A percentile compares a stretch with the other conserved stretches of the same genome.
These are phyloP conservation scores for Sclerotinia spermophila DNA, from an alignment of 2,329 filamentous ascomycete genomes.

Conservation along the genomic window DNA sequence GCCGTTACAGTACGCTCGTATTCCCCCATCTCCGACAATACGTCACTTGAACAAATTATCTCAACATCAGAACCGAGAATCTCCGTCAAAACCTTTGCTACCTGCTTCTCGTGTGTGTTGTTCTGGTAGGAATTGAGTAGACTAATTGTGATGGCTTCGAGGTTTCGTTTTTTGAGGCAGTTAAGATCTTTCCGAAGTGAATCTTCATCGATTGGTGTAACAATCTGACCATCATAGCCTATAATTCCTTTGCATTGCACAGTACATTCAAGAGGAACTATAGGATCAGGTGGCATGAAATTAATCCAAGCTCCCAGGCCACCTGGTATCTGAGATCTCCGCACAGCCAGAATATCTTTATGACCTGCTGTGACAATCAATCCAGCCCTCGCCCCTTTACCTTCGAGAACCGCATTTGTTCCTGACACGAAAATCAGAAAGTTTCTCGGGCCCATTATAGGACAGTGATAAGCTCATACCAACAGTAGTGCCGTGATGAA, in stretches of 20 bases:
- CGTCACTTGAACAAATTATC: slow-evolving; percentile 14
- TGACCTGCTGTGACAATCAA: background rate
- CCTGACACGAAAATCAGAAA: background rate
- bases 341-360: slow-evolving; percentile 6
- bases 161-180: background rate
- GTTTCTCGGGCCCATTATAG: background rate
- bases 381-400: background rate
- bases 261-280: slow-evolving; percentile 1
- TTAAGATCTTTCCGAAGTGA: background rate
- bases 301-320: slow-evolving; percentile 5
- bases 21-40: slow-evolving; percentile 7
- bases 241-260: slow-evolving; percentile 3
- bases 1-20: slow-evolving; percentile 4
- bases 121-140: slow-evolving; percentile 10
- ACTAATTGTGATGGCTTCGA: slow-evolving; percentile 12
- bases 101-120: background rate
- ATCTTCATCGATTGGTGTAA: background rate
- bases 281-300: background rate
- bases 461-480: background rate
- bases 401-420: slow-evolving; percentile 8
- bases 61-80: slow-evolving; percentile 8
- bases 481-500: slow-evolving; percentile 14
- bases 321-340: slow-evolving; percentile 8
- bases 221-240: background rate
- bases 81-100: background rate